A percentile compares a stretch with the other conserved stretches of the same genome.
Conservation (phyloP, 345 rosid species). For the Stellera chamaejasme region DNA sequence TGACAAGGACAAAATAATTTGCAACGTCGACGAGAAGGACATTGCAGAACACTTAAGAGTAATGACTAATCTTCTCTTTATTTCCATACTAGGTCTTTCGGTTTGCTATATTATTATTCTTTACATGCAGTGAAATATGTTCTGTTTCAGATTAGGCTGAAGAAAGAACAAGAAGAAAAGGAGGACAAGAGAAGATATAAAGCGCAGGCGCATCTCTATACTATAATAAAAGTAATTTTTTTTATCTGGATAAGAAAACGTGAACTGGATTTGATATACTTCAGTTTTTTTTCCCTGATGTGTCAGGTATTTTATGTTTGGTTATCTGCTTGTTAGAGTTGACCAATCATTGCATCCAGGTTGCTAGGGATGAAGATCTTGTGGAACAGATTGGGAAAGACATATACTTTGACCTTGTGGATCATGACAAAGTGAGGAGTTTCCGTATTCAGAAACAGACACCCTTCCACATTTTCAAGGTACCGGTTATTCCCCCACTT, state of each 20-base stretch:
- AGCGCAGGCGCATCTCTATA: slow-evolving; percentile 92
- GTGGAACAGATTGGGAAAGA: slow-evolving; percentile 84
- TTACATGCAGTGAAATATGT: slow-evolving; percentile 10
- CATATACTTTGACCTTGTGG: slow-evolving; percentile 93
- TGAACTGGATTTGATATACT: too few species aligned
- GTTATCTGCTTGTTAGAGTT: not conserved
- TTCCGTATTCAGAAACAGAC: slow-evolving; percentile 88
- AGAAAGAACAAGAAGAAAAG: slow-evolving; percentile 94
- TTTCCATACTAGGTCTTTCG: not conserved
- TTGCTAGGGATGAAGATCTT: slow-evolving; percentile 77
- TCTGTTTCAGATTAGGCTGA: slow-evolving; percentile 67
- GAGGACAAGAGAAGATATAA: slow-evolving; percentile 80
- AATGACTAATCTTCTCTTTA: slow-evolving; percentile 10
- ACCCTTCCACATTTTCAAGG: slow-evolving; percentile 74
- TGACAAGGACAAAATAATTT: slow-evolving; percentile 90
- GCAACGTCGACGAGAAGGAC: slow-evolving; percentile 96
- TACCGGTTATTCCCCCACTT: slow-evolving; percentile 10
- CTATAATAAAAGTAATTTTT: slow-evolving; percentile 72
- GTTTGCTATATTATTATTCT: slow-evolving; percentile 3
- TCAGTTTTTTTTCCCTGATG: not conserved
- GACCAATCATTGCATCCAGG: slow-evolving; percentile 24
- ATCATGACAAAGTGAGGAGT: slow-evolving; percentile 90
- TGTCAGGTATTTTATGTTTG: slow-evolving; percentile 2
- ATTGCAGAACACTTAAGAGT: slow-evolving; percentile 98
- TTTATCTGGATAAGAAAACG: not conserved